Evolutionary conservation across 1,139 yeast species (phyloP), one percentile per base, ranked within the genome.

Genomic region (Taphrina wiesneri): DNA sequence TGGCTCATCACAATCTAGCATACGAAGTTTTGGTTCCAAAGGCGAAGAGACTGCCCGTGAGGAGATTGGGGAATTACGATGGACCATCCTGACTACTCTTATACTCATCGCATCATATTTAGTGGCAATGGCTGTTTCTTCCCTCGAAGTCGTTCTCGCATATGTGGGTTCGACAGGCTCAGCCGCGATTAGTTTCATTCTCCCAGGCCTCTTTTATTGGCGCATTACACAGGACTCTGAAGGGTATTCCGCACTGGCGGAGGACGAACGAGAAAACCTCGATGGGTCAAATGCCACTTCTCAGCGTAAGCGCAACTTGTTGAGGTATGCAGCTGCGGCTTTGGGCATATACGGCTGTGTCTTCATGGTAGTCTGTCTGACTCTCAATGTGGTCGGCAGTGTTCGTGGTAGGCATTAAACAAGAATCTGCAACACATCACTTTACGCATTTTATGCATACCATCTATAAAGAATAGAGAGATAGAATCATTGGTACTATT

Each of bases 151-250:
- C 67, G 96, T 93, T 45, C 80, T 92, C 69, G 96, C 97, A 3
- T 85, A 92, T 76, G 97, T 92, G 4, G 98, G 98, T 1, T 87
- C 96, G 1, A 92, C 97, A 0, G 98, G 98, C 0, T 90, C 96
- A 1, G 91, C 97, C 0, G 87, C 96, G 15, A 92, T 92, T 67
- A 89, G 97, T 17, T 92, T 92, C 75, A 91, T 92, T 63, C 81
- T 92, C 66, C 98, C 98, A 0, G 98, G 98, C 0, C 79, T 91
- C 43, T 92, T 92, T 76, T 96, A 96, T 13, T 90, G 82, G 77
- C 49, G 46, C 43, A 51, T 68, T 13, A 61, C 63, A 4, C 57
- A 53, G 9, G 51, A 26, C 15, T 61, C 63, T 6, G 63, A 63
- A 28, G 52, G 46, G 2, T 47, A 60, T 15, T 15, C 47, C 11